Evolutionary conservation across 2,329 filamentous ascomycete species (phyloP).

Genomic region (Calonectria pseudoturangicola): DNA sequence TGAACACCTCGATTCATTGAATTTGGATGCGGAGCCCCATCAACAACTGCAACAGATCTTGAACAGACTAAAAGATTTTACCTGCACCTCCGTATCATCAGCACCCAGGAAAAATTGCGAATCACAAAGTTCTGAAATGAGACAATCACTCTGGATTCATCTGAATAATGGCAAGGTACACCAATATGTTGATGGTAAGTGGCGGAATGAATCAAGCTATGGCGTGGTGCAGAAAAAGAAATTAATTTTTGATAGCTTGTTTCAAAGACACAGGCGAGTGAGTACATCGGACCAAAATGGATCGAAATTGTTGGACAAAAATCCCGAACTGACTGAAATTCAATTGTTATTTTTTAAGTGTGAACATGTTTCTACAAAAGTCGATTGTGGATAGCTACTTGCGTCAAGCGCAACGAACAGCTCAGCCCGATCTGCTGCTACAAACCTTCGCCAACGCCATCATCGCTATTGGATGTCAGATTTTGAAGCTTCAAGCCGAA

Average conservation of each 20-base stretch:
- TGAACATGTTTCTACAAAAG: background rate
- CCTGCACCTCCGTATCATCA: background rate
- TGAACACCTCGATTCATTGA: background rate
- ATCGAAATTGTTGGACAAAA: too few species aligned
- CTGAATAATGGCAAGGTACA: background rate
- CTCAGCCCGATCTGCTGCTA: background rate
- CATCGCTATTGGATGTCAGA: slow-evolving; percentile 7
- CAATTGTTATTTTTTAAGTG: background rate
- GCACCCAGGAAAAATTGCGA: too few species aligned
- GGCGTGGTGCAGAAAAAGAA: fast-evolving
- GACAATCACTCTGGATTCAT: slow-evolving; percentile 3
- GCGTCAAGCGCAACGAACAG: background rate
- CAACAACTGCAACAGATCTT: background rate
- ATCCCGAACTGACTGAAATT: too few species aligned
- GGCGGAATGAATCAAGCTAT: background rate
- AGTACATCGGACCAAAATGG: background rate
- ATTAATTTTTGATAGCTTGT: background rate
- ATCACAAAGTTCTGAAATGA: background rate
- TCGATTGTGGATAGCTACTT: background rate
- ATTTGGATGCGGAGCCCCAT: background rate
- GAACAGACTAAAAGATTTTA: background rate
- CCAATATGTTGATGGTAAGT: slow-evolving; percentile 10
- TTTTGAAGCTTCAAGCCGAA: background rate
- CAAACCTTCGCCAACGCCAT: slow-evolving; percentile 14
- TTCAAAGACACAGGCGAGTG: background rate